Conservation (phyloP, 805 yeast genomes). For the Saturnispora ahearnii region DNA sequence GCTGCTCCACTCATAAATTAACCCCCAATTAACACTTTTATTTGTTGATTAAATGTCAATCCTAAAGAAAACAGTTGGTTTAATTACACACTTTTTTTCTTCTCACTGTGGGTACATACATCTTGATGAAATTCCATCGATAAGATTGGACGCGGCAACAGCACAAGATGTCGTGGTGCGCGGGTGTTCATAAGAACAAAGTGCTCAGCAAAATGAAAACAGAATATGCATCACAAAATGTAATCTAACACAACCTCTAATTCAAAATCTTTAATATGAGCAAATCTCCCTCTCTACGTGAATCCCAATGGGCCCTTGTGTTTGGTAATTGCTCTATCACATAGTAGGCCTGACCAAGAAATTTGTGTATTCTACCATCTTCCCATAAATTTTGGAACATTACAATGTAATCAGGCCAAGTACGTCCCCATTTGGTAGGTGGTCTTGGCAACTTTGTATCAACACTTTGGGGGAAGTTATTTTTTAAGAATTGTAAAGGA, state of each 20-base stretch:
- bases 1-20: slow-evolving; percentile 8
- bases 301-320: slow-evolving; percentile 13
- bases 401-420: slow-evolving; percentile 69
- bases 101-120: background rate
- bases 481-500: slow-evolving; percentile 47
- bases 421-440: slow-evolving; percentile 24
- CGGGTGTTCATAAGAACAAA: background rate
- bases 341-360: background rate
- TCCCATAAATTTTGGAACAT: slow-evolving; percentile 47
- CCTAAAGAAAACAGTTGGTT: background rate
- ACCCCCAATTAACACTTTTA: background rate
- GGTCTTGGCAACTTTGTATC: background rate
- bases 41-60: background rate
- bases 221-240: too few species aligned
- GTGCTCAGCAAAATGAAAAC: background rate
- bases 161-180: background rate
- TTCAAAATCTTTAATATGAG: slow-evolving; percentile 3
- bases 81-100: background rate
- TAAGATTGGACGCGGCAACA: background rate
- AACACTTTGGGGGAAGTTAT: slow-evolving; percentile 37
- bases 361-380: background rate
- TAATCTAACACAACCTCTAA: too few species aligned
- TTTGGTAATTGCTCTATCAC: slow-evolving; percentile 8
- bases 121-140: background rate
- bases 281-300: slow-evolving; percentile 10